Evolutionary conservation across 2,329 filamentous ascomycete genomes (phyloP).

Genomic region (Colletotrichum melonis): DNA sequence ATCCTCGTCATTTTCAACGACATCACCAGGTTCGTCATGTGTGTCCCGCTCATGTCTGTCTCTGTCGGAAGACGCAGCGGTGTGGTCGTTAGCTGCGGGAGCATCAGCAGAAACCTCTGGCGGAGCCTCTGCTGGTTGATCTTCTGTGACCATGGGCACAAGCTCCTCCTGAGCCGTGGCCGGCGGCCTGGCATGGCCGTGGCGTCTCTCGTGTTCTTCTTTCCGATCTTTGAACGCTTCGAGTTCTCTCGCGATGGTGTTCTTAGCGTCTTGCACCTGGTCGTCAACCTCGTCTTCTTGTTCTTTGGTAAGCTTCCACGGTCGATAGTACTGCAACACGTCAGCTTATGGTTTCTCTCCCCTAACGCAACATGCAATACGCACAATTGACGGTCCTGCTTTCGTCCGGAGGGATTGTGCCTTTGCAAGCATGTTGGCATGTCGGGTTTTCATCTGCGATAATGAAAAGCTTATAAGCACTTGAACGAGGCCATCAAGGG

Average conservation of each 20-base stretch:
- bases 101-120: conserved; percentile 49
- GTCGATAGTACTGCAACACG: conserved; percentile 80
- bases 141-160: conserved; percentile 45
- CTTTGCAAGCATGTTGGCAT: conserved; percentile 76
- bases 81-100: conserved; percentile 51
- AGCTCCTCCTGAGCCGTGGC: conserved; percentile 42
- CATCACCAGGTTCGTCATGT: conserved; percentile 79
- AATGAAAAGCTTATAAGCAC: conserved; percentile 38
- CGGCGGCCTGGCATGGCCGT: conserved; percentile 39
- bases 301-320: conserved; percentile 77
- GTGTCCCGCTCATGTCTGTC: conserved; percentile 54
- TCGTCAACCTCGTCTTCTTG: conserved; percentile 78
- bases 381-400: conserved; percentile 78
- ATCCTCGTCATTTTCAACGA: conserved; percentile 86
- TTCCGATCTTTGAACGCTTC: conserved; percentile 68
- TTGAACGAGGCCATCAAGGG: conserved; percentile 3
- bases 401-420: conserved; percentile 81
- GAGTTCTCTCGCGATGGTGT: conserved; percentile 72
- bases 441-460: conserved; percentile 77
- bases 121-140: conserved; percentile 43
- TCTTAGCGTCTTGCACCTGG: conserved; percentile 76
- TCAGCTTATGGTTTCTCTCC: background rate
- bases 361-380: conserved; percentile 45
- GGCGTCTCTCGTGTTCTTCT: conserved; percentile 48
- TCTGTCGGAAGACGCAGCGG: conserved; percentile 42